Evolutionary conservation across 495 filamentous ascomycete species (phyloP), one percentile per base, ranked within the genome.

Genomic region (Acidomyces sp.): DNA sequence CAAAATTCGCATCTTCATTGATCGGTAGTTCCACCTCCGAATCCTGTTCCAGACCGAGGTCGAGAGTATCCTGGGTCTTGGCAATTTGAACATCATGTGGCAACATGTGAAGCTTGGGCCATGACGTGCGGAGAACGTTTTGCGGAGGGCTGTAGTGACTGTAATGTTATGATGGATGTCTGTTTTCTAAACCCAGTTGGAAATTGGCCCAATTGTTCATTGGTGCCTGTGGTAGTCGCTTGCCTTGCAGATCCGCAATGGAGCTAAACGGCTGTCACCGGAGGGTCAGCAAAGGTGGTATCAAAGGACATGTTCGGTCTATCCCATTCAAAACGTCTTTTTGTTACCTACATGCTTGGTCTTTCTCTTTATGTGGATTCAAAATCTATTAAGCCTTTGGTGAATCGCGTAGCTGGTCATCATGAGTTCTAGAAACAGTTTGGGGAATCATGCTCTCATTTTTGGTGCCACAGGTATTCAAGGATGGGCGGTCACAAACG

Each of bases 401-500:
- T 6, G 18, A 6, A 6, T 23, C n/a, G 7, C 22, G 17, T 13
- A 6, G 12, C 11, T 38, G 6, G 18, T 19, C 4, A 40, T 13
- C 4, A 43, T 43, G 39, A 31, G 39, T n/a, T 37, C 24, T 3
- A 38, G 23, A 2, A 23, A 23, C 4, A 12, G 22, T n/a, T 23
- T 34, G 13, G 48, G 46, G 13, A 55, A 59, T 16, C 56, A 59
- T 38, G 56, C 54, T 11, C 52, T 59, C 23, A 30, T 59, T 24
- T 57, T 50, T 32, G 56, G 54, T 24, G 56, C 54, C 5, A 55
- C 46, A 24, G 64, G 65, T n/a, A 66, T 69, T 34, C 59, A 57
- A 29, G 64, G 64, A 39, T 69, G 64, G 65, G 64, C 64, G n/a
- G 54, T 67, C 17, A 58, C 58, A 11, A 69, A 67, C 43, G 48